Conservation (phyloP, 1,139 yeast species). For the Ogataea hybrid region DNA sequence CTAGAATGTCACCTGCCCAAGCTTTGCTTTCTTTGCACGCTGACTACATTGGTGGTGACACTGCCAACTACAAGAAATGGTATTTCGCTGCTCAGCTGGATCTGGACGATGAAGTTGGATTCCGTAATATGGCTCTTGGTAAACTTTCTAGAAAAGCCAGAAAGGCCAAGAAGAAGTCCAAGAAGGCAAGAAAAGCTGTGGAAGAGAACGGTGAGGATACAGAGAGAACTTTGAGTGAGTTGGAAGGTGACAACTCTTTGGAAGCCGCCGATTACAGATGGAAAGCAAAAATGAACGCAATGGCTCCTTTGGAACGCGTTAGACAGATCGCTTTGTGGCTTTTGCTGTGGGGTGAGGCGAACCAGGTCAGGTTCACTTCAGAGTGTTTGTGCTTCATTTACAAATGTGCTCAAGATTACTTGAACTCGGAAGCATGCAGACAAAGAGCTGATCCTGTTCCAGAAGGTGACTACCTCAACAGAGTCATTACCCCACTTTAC, state of each 20-base stretch:
- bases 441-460: constrained; percentile 88
- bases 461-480: constrained; percentile 93
- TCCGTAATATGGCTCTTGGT: no score
- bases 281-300: constrained; percentile 56
- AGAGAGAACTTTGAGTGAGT: constrained; percentile 44
- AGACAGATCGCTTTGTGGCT: constrained; percentile 70
- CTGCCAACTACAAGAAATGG: no score
- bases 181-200: no score
- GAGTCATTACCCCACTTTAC: constrained; percentile 91
- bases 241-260: constrained; percentile 58
- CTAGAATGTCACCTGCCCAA: no score
- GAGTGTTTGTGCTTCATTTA: constrained; percentile 81
- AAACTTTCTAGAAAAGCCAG: no score
- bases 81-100: no score
- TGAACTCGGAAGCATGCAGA: constrained; percentile 83
- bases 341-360: constrained; percentile 88
- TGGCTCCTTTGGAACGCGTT: constrained; percentile 54
- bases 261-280: constrained; percentile 60
- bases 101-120: no score
- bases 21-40: no score
- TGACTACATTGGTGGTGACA: no score
- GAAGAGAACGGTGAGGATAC: no score
- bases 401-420: constrained; percentile 76
- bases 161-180: no score
- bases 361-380: constrained; percentile 78